Conservation (phyloP, 495 filamentous ascomycete species). For the Oidiodendron maius region DNA sequence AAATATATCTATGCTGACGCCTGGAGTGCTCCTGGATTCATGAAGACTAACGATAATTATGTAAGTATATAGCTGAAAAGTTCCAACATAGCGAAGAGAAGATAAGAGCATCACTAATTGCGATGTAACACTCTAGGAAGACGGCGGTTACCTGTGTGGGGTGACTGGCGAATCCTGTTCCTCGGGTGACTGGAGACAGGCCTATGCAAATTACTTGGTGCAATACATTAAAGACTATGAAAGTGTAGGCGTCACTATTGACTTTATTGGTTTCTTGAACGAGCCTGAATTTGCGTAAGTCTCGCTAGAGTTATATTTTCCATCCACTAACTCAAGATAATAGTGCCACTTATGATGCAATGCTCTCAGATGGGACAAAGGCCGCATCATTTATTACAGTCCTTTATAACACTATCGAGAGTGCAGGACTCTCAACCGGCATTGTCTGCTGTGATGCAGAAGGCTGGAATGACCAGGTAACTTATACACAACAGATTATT, state of each 20-base stretch:
- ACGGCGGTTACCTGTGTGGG: constrained; percentile 43
- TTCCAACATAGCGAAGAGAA: too few species aligned
- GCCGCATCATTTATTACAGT: constrained; percentile 43
- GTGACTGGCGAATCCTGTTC: constrained; percentile 37
- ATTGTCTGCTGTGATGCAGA: constrained; percentile 48
- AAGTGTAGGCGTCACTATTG: constrained; percentile 36
- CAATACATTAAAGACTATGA: constrained; percentile 45
- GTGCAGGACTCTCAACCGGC: constrained; percentile 28
- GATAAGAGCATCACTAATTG: background rate
- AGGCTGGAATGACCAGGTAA: constrained; percentile 37
- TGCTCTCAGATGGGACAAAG: constrained; percentile 29
- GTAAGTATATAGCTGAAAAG: too few species aligned
- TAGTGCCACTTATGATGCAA: constrained; percentile 1
- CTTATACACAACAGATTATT: constrained; percentile 34
- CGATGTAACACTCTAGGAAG: too few species aligned
- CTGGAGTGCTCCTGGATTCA: constrained; percentile 50
- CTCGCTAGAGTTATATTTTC: background rate
- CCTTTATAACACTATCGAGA: constrained; percentile 33
- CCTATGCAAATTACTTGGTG: constrained; percentile 50
- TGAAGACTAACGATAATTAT: constrained; percentile 48
- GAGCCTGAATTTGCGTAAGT: constrained; percentile 32
- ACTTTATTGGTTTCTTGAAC: constrained; percentile 49
- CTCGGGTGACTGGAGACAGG: constrained; percentile 47
- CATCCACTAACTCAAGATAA: background rate
- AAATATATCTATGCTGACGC: constrained; percentile 46